phyloP scores from a whole-genome alignment of 2,329 filamentous ascomycete genomes.

The Nannizziopsis arthrosporioides region DNA sequence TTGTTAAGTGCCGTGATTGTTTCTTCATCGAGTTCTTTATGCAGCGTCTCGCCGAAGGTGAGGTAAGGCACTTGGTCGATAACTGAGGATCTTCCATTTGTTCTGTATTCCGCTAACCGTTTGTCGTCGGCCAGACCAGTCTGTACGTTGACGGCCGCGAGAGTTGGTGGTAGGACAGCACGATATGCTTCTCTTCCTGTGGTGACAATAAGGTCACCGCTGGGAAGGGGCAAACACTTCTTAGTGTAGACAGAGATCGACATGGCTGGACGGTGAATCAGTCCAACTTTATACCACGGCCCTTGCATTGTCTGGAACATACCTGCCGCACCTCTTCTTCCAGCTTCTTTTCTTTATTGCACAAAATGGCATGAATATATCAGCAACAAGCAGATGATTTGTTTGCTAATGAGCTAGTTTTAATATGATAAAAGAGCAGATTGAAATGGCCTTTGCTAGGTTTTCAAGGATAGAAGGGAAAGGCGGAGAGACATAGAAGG shows the following conservation, averaged over 20 bases:
- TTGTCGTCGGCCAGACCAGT: slow-evolving; percentile 6
- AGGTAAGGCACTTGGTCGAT: slow-evolving; percentile 8
- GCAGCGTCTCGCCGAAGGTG: slow-evolving; percentile 9
- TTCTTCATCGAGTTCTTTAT: neutral
- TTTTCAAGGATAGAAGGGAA: no score
- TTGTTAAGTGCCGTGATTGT: slow-evolving; percentile 2
- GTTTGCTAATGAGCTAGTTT: no score
- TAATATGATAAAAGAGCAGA: no score
- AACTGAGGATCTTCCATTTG: slow-evolving; percentile 9
- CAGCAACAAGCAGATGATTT: no score
- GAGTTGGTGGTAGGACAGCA: slow-evolving; percentile 9
- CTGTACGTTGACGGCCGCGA: slow-evolving; percentile 1
- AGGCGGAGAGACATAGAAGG: no score
- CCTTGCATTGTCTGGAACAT: no score
- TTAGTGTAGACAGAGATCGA: neutral
- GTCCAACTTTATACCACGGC: no score
- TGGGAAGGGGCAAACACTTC: slow-evolving; percentile 1
- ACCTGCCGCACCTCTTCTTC: neutral
- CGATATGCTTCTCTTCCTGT: slow-evolving; percentile 11
- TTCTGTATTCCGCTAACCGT: slow-evolving; percentile 3
- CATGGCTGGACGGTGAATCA: neutral
- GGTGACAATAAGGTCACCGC: slow-evolving; percentile 11
- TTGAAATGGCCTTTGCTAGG: no score
- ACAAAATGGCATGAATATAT: no score
- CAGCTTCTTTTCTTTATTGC: neutral